Evolutionary conservation across 352 stramenopile genomes (phyloP).

Genomic region (Phytophthora vignae): DNA sequence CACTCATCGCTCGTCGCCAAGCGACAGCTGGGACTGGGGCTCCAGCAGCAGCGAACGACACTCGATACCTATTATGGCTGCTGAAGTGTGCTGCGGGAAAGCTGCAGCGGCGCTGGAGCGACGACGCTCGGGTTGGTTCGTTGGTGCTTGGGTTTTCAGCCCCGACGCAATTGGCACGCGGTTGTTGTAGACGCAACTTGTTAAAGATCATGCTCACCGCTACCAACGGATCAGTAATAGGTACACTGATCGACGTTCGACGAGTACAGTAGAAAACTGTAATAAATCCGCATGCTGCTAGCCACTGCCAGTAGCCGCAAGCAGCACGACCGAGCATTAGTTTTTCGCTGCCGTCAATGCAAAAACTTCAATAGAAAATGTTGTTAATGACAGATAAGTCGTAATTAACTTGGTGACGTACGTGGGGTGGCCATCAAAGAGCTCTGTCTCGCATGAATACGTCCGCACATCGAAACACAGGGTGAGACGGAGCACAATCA

Average conservation of each 20-base stretch:
- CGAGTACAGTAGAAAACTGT: background rate
- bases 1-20: background rate
- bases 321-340: background rate
- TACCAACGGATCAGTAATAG: background rate
- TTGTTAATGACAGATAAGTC: too few species aligned
- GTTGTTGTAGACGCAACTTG: conserved; percentile 1
- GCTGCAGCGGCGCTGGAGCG: background rate
- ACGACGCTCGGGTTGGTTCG: too few species aligned
- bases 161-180: too few species aligned
- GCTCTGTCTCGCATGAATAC: background rate
- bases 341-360: background rate
- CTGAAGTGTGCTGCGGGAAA: background rate
- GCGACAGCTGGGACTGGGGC: too few species aligned
- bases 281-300: background rate
- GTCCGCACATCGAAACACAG: background rate
- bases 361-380: background rate
- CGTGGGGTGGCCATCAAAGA: background rate
- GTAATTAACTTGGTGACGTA: background rate
- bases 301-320: too few species aligned
- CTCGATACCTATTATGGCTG: background rate
- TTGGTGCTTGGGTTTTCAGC: background rate
- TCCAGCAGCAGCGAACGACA: background rate
- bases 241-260: background rate
- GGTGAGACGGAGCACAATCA: background rate
- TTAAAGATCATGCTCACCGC: background rate